Base-by-base conservation (phyloP, 169 alveolate genomes). In the Pseudocohnilembus persalinus region DNA sequence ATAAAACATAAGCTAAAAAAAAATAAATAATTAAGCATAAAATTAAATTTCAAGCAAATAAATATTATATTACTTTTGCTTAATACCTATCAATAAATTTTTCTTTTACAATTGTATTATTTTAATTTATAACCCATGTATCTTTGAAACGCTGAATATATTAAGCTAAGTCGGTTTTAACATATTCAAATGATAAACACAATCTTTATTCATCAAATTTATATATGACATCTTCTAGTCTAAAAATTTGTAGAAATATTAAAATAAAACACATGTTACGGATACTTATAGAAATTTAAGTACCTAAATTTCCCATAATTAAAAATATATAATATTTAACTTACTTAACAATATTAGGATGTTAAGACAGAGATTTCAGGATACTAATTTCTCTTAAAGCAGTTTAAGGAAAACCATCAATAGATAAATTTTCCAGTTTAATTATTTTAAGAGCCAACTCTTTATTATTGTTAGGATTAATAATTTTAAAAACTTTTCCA, bases 401-500 rank as follows among this genome's bases (percentile, higher is more conserved):
- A 32, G 90, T 83, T 33, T 83, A 76, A 76, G 84, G 85, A 74
- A 84, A 82, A 20, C 89, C 93, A 32, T 83, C 85, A 31, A 32
- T 33, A 16, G 64, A 72, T 28, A 74, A 72, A 30, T 91, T 91
- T 63, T 90, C 91, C 75, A 81, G 77, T 82, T 85, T 83, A 31
- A 88, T 83, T 84, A 83, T 81, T 83, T 91, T 91, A 30, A 91
- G 78, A 24, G 95, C 94, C 20, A 93, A 32, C 0, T 84, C 6
- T 74, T 84, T 32, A 0, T 93, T 92, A 73, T 63, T 89, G 11
- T 74, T 72, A 25, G 79, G 80, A 82, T 92, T 86, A 25, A 89
- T 33, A 0, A 81, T 94, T 83, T 90, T 72, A 82, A 81, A 88
- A 32, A 92, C 94, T 77, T 86, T 78, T 0, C 94, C 93, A 83